Percentiles rank a stretch among this genome's conserved stretches.
These are phyloP conservation scores for Golubevia sp. DNA, from an alignment of 1,284 basidiomycete genomes.

Conservation along the genomic window DNA sequence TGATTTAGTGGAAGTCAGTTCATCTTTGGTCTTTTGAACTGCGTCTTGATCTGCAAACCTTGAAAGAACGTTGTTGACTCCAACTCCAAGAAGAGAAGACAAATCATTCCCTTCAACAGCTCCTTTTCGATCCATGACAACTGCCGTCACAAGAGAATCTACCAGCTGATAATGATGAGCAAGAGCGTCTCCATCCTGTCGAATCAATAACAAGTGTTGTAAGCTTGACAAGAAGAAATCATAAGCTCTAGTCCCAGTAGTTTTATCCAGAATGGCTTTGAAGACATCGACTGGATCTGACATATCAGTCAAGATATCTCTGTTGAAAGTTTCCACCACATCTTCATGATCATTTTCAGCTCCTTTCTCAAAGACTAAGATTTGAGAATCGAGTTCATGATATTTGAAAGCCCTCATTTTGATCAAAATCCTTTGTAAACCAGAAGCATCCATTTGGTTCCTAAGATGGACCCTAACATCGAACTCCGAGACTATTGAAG, in stretches of 20 bases:
- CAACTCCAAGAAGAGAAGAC: conserved; percentile 82
- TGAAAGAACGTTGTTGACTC: conserved; percentile 84
- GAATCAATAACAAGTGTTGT: conserved; percentile 88
- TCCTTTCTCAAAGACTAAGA: conserved; percentile 71
- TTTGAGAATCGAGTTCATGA: conserved; percentile 71
- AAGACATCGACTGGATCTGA: conserved; percentile 85
- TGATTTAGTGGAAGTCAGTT: conserved; percentile 73
- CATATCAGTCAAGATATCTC: conserved; percentile 76
- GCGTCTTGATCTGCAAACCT: conserved; percentile 91
- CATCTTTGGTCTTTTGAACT: conserved; percentile 77
- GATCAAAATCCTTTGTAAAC: conserved; percentile 75
- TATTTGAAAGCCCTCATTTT: conserved; percentile 74
- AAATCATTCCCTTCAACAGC: conserved; percentile 69
- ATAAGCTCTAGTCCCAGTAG: conserved; percentile 76
- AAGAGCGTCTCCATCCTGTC: conserved; percentile 75
- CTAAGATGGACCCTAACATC: conserved; percentile 83
- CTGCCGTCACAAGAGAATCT: conserved; percentile 87
- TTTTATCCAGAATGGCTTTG: conserved; percentile 76
- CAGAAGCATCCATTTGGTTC: conserved; percentile 84
- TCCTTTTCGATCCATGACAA: conserved; percentile 87
- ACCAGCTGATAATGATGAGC: conserved; percentile 90
- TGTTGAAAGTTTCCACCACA: conserved; percentile 77
- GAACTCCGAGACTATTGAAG: conserved; percentile 62
- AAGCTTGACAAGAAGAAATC: conserved; percentile 89
- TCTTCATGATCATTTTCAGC: conserved; percentile 80